A percentile compares a stretch with the other conserved stretches of the same genome.
phyloP scores from a whole-genome alignment of 768 basidiomycete genomes.

The Trametes cinnabarina region DNA sequence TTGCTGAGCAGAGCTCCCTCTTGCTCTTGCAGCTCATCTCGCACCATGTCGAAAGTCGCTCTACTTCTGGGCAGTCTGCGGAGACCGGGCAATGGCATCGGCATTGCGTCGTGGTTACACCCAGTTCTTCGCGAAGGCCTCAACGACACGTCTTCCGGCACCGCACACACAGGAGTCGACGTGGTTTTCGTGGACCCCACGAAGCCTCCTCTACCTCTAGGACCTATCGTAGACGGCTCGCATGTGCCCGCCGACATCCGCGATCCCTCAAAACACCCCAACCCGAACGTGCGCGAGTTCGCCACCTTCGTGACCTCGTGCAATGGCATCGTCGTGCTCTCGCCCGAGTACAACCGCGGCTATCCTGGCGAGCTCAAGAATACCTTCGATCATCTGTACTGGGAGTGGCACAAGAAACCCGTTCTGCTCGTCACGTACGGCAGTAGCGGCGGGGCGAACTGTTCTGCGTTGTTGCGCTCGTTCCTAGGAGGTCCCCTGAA shows the following conservation, averaged over 20 bases:
- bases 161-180: conserved; percentile 2
- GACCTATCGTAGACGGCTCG: conserved; percentile 29
- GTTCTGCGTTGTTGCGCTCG: conserved; percentile 27
- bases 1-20: not conserved
- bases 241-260: conserved; percentile 28
- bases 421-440: conserved; percentile 36
- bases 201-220: conserved; percentile 28
- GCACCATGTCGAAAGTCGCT: conserved; percentile 22
- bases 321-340: conserved; percentile 36
- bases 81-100: conserved; percentile 23
- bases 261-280: conserved; percentile 28
- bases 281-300: conserved; percentile 32
- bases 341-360: conserved; percentile 42
- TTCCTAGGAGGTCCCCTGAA: conserved; percentile 27
- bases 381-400: conserved; percentile 39
- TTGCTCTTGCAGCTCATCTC: not conserved
- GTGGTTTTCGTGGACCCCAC: conserved; percentile 27
- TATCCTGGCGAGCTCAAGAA: conserved; percentile 40
- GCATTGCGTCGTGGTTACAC: conserved; percentile 26
- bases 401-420: conserved; percentile 38
- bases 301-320: conserved; percentile 28
- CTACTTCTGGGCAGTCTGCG: conserved; percentile 28
- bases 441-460: conserved; percentile 32
- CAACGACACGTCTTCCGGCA: not conserved
- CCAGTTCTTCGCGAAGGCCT: conserved; percentile 17